Evolutionary conservation across 495 filamentous ascomycete genomes (phyloP), one percentile per base, ranked within the genome.

Genomic region (Podospora fimiseda): DNA sequence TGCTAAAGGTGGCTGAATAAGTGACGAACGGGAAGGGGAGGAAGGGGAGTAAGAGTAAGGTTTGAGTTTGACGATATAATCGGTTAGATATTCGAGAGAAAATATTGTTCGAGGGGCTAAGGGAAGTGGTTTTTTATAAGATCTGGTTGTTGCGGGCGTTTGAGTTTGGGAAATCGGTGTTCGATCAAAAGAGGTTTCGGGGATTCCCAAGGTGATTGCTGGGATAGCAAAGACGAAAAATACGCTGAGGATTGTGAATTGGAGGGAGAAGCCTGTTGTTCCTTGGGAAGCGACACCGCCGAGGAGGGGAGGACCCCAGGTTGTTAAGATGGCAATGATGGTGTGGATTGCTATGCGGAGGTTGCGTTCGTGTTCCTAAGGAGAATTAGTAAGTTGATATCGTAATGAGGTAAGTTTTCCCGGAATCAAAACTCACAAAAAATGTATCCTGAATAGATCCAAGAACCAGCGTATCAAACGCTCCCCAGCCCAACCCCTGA

Each of bases 401-500:
- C n/a, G n/a, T n/a, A n/a, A n/a, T n/a, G n/a, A n/a, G n/a, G n/a
- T n/a, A n/a, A n/a, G n/a, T n/a, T n/a, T n/a, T n/a, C n/a, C n/a
- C n/a, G n/a, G n/a, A n/a, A 22, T 5, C 27, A 47, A 9, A 23
- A 59, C 74, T 63, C 57, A 80, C 76, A 57, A 77, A 79, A 56
- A 69, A 80, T 1, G 74, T 75, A 52, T 80, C 77, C 41, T 74
- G 67, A 33, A 80, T 74, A 1, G 68, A 72, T 14, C 67, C 66
- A 19, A 70, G 55, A 1, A 76, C 67, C 33, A 80, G 59, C 7
- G 70, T 68, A 52, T 80, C 77, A 39, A 77, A 74, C 20, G 69
- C 67, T 23, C 77, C 77, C 77, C 77, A 80, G n/a, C 73, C 76
- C 8, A 78, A 21, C 9, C 74, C 74, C 51, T 79, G 75, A 15